phyloP scores from a whole-genome alignment of 2,329 filamentous ascomycete genomes.

The Penicillium polonicum region DNA sequence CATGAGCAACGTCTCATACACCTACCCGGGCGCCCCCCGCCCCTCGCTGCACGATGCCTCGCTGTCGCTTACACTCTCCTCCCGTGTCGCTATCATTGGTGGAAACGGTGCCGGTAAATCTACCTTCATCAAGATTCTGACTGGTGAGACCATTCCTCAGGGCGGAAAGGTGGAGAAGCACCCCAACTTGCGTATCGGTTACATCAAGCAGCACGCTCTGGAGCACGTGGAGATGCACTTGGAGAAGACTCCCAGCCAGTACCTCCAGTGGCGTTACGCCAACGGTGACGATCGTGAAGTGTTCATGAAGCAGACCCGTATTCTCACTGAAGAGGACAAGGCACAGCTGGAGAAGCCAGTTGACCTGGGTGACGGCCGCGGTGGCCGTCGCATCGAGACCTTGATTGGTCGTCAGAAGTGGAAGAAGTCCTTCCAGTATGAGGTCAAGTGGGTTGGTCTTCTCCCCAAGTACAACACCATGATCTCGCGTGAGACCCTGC shows the following conservation, averaged over 20 bases:
- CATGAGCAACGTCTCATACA: slow-evolving; percentile 87
- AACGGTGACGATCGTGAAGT: slow-evolving; percentile 97
- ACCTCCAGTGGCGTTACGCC: slow-evolving; percentile 96
- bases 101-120: slow-evolving; percentile 98
- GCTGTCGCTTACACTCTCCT: slow-evolving; percentile 84
- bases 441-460: slow-evolving; percentile 88
- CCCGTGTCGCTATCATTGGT: slow-evolving; percentile 92
- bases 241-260: slow-evolving; percentile 98
- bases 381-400: slow-evolving; percentile 73
- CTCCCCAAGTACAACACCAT: slow-evolving; percentile 91
- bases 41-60: slow-evolving; percentile 84
- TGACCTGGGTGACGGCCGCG: slow-evolving; percentile 79
- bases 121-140: slow-evolving; percentile 95
- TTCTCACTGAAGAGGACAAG: slow-evolving; percentile 79
- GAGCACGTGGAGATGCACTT: slow-evolving; percentile 99
- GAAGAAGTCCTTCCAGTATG: slow-evolving; percentile 99
- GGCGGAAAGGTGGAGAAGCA: slow-evolving; percentile 93
- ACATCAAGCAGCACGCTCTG: slow-evolving; percentile 98
- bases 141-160: slow-evolving; percentile 83
- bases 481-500: slow-evolving; percentile 87
- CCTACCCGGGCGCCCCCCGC: slow-evolving; percentile 87
- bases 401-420: slow-evolving; percentile 96
- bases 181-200: slow-evolving; percentile 95
- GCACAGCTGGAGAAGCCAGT: slow-evolving; percentile 89
- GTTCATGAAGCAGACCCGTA: slow-evolving; percentile 93